Evolutionary conservation across 2,329 filamentous ascomycete species (phyloP), one percentile per base, ranked within the genome.

Genomic region (Trichoderma sp.): DNA sequence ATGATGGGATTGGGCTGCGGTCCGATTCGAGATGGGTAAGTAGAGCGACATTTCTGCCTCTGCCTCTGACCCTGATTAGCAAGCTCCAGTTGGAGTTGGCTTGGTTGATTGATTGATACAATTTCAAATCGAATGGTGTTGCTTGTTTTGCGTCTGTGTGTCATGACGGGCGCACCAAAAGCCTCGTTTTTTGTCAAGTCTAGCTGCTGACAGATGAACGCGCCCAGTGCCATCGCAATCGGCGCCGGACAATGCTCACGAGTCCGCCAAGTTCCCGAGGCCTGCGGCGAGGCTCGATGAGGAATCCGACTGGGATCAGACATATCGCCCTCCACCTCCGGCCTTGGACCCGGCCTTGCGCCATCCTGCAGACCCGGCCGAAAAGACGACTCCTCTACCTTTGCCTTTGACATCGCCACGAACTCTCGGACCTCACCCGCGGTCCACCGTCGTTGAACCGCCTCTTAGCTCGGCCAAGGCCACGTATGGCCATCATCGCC

Each of bases 401-500:
- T 77, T 79, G 72, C 81, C 76, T 29, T 78, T 85, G 33, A 80
- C 81, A 21, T 85, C 84, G 9, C 84, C 83, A 50, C 84, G 85
- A 74, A 78, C 87, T 60, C 86, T 87, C 79, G 81, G 83, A 45
- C 81, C 85, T 45, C 79, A 84, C 41, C 83, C 86, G 75, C 86
- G 88, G 77, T 81, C 83, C 31, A 85, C 33, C 24, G 27, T 27
- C 62, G 76, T 88, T 76, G 89, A 91, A 79, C 87, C 89, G 78
- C 81, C 86, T n/a, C 84, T 88, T 76, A 90, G 92, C 60, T 78
- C 87, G 65, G 91, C 90, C 74, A 92, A 91, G 81, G 84, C 85
- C 60, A 85, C 87, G 29, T 92, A 98, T 87, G 94, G 94, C 76
- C 95, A 99, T 84, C 95, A 98, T 85, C 93, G 97, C 74, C 95